Percentiles rank a stretch among this genome's conserved stretches.
Conservation (phyloP, 192 early-diverging fungal species). For the Coemansia sp. region DNA sequence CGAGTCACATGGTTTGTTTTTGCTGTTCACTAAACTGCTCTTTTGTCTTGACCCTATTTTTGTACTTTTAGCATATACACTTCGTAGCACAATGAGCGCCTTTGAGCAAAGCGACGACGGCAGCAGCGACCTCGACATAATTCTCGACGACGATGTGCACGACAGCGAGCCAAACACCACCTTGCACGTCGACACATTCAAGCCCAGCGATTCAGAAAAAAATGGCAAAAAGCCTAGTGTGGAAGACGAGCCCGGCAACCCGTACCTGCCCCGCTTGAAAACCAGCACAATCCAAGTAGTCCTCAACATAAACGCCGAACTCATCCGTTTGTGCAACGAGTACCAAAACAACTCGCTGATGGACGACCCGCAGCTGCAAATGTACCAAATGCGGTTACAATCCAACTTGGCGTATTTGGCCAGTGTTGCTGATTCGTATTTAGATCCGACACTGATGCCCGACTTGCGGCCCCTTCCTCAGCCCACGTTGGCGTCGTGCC, state of each 20-base stretch:
- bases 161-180: slow-evolving; percentile 18
- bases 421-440: slow-evolving; percentile 60
- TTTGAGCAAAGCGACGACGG: slow-evolving; percentile 27
- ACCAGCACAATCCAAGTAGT: slow-evolving; percentile 58
- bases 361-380: slow-evolving; percentile 57
- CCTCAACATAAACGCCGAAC: slow-evolving; percentile 62
- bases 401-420: slow-evolving; percentile 65
- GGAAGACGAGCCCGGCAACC: slow-evolving; percentile 39
- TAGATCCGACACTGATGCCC: slow-evolving; percentile 43
- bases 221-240: neutral
- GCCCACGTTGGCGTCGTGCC: slow-evolving; percentile 26
- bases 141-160: slow-evolving; percentile 43
- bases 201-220: too few relatives aligned
- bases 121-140: slow-evolving; percentile 45
- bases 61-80: neutral
- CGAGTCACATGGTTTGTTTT: too few relatives aligned
- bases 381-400: slow-evolving; percentile 66
- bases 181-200: too few relatives aligned
- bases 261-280: slow-evolving; percentile 51
- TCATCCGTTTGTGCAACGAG: slow-evolving; percentile 60
- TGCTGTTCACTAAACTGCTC: too few relatives aligned
- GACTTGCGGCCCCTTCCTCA: slow-evolving; percentile 46
- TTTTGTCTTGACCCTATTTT: neutral
- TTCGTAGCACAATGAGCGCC: slow-evolving; percentile 10
- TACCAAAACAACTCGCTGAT: slow-evolving; percentile 65